Evolutionary conservation across 2,329 filamentous ascomycete species (phyloP).

Genomic region (Fusarium citri): DNA sequence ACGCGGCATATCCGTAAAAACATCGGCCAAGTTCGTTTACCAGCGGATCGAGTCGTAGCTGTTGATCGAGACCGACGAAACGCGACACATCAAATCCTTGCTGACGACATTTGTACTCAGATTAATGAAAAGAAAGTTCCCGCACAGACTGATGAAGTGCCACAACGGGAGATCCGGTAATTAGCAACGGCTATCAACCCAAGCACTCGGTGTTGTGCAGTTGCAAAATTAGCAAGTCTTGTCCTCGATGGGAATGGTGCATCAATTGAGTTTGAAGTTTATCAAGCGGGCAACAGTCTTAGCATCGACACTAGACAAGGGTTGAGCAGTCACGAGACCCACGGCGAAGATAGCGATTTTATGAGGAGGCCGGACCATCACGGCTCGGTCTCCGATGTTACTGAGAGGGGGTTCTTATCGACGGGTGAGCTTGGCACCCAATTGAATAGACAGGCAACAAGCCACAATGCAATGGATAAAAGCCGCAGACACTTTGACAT

Average conservation of each 20-base stretch:
- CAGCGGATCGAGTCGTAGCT: background rate
- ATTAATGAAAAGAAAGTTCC: background rate
- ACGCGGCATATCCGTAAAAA: background rate
- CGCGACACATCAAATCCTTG: background rate
- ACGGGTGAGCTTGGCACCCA: background rate
- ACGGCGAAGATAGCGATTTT: conserved; percentile 11
- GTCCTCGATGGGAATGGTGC: background rate
- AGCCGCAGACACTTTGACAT: background rate
- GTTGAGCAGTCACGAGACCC: background rate
- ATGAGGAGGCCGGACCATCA: conserved; percentile 5
- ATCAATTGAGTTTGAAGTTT: background rate
- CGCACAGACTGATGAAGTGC: background rate
- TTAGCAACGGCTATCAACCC: background rate
- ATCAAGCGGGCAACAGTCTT: background rate
- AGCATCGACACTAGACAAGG: background rate
- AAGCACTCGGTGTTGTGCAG: background rate
- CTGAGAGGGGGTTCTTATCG: background rate
- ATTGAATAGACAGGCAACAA: background rate
- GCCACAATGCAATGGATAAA: background rate
- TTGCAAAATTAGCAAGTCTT: background rate
- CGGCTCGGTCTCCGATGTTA: conserved; percentile 6
- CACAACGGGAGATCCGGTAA: background rate
- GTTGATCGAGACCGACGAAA: background rate
- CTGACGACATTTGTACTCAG: background rate
- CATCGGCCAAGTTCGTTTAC: background rate